Conservation (phyloP, 495 filamentous ascomycete species). For the Tuber borchii region DNA sequence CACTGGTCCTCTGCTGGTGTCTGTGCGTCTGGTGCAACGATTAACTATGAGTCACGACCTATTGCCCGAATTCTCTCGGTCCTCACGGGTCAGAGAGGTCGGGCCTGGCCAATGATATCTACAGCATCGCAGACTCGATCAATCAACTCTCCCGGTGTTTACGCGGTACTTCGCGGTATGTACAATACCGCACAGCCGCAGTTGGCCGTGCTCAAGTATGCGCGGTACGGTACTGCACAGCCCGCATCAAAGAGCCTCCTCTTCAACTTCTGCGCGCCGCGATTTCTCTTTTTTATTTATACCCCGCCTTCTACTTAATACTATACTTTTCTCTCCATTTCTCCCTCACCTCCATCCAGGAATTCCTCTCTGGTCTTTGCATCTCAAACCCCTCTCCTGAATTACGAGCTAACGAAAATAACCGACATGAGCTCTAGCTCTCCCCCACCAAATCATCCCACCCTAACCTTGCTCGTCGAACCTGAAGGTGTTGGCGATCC, state of each 20-base stretch:
- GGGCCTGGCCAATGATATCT: neutral
- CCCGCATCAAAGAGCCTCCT: neutral
- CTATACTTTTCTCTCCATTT: neutral
- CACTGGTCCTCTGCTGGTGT: neutral
- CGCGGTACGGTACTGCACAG: neutral
- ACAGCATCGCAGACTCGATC: neutral
- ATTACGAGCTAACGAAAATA: neutral
- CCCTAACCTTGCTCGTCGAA: neutral
- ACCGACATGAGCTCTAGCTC: constrained; percentile 2
- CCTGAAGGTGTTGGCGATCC: neutral
- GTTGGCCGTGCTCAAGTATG: neutral
- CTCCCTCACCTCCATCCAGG: neutral
- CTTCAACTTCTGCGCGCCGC: neutral
- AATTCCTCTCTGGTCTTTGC: neutral
- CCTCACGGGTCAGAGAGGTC: neutral
- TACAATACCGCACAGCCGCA: no score
- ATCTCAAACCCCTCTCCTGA: neutral
- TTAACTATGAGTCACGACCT: neutral
- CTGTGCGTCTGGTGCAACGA: neutral
- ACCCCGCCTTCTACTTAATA: neutral
- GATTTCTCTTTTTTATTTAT: neutral
- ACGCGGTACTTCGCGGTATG: neutral
- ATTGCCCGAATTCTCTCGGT: neutral
- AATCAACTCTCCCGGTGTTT: neutral
- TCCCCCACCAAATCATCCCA: neutral